These are phyloP conservation scores for Knoxdaviesia proteae DNA, from an alignment of 2,329 filamentous ascomycete genomes.

Conservation along the genomic window DNA sequence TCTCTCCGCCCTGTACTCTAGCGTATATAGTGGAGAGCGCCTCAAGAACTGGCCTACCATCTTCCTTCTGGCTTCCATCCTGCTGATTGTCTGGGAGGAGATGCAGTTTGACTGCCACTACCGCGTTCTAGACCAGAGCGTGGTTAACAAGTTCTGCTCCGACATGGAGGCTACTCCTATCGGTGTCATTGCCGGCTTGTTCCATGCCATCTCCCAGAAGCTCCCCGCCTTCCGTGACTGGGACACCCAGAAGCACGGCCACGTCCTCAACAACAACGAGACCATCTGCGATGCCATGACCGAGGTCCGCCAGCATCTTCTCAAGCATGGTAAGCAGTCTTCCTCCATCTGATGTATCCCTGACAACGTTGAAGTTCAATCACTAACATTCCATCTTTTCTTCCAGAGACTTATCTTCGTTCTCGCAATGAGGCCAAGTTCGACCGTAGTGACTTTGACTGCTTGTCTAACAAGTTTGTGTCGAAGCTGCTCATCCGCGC, in stretches of 20 bases:
- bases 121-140: conserved; percentile 63
- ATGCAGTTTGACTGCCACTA: conserved; percentile 99
- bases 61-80: conserved; percentile 86
- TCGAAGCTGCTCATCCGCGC: conserved; percentile 91
- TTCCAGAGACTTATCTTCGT: conserved; percentile 65
- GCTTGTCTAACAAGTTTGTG: conserved; percentile 88
- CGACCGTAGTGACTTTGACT: conserved; percentile 83
- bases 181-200: conserved; percentile 86
- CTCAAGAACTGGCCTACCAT: conserved; percentile 98
- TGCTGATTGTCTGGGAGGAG: conserved; percentile 90
- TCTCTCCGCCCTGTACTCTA: conserved; percentile 81
- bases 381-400: not conserved
- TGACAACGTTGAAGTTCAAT: not conserved
- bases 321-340: conserved; percentile 63
- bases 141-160: conserved; percentile 82
- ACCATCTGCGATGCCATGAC: conserved; percentile 93
- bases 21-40: conserved; percentile 90
- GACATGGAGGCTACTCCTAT: conserved; percentile 96
- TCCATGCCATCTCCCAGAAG: conserved; percentile 96
- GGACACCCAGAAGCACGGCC: conserved; percentile 80
- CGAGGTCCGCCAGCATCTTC: conserved; percentile 79
- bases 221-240: conserved; percentile 81
- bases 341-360: not conserved
- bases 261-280: conserved; percentile 73
- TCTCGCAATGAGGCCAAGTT: conserved; percentile 64